Percentiles rank a stretch among this genome's conserved stretches.
These are phyloP conservation scores for Melanomma pulvis-pyrius DNA, from an alignment of 495 filamentous ascomycete genomes.

Conservation along the genomic window DNA sequence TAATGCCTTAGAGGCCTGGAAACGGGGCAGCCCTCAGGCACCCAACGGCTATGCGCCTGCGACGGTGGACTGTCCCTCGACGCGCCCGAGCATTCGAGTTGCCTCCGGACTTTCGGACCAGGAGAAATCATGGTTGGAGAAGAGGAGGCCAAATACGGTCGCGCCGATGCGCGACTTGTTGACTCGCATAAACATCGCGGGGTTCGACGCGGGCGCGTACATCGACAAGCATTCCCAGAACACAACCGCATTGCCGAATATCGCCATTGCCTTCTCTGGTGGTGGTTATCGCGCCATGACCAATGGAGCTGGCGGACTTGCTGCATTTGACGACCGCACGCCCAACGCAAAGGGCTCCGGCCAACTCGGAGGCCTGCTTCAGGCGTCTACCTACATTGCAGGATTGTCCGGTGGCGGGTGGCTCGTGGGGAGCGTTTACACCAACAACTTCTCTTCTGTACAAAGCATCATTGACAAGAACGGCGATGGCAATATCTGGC, in stretches of 20 bases:
- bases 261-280: constrained; percentile 66
- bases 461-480: constrained; percentile 56
- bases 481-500: constrained; percentile 64
- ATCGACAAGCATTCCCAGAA: constrained; percentile 62
- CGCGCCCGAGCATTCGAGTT: constrained; percentile 55
- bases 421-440: constrained; percentile 81
- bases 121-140: constrained; percentile 71
- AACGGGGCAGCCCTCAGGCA: constrained; percentile 41
- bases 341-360: constrained; percentile 64
- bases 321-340: constrained; percentile 81
- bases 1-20: constrained; percentile 17
- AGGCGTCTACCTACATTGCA: constrained; percentile 80
- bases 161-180: constrained; percentile 75
- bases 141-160: constrained; percentile 60
- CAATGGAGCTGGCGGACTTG: constrained; percentile 85
- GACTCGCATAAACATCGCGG: constrained; percentile 67
- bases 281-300: constrained; percentile 85
- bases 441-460: constrained; percentile 88
- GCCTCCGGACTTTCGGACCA: constrained; percentile 63
- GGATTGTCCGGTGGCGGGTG: constrained; percentile 87
- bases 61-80: constrained; percentile 43
- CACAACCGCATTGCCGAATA: constrained; percentile 62
- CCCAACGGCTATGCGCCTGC: constrained; percentile 48
- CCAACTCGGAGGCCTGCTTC: constrained; percentile 81
- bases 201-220: constrained; percentile 74